Conservation (phyloP, 2,329 filamentous ascomycete species). For the Calonectria multiphialidica region DNA sequence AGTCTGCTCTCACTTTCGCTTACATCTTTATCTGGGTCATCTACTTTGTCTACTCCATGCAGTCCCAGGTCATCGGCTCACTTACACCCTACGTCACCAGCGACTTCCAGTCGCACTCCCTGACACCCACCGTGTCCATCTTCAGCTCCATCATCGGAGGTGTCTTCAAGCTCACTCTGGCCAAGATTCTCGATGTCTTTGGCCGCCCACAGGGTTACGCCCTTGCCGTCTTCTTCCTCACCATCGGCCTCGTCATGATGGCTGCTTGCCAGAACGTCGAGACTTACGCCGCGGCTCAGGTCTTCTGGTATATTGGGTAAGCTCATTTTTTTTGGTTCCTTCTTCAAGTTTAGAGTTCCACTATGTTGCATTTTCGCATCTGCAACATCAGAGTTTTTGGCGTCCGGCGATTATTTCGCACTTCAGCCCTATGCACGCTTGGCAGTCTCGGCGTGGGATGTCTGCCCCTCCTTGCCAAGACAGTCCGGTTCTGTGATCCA, state of each 20-base stretch:
- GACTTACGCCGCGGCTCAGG: constrained; percentile 67
- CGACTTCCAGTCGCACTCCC: constrained; percentile 61
- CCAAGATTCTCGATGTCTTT: constrained; percentile 74
- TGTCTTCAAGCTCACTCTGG: constrained; percentile 70
- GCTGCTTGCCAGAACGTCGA: constrained; percentile 63
- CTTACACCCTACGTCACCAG: constrained; percentile 60
- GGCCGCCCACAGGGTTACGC: constrained; percentile 71
- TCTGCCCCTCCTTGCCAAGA: constrained; percentile 25
- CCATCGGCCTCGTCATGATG: constrained; percentile 69
- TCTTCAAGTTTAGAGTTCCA: neutral
- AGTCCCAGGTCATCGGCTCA: constrained; percentile 52
- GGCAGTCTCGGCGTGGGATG: neutral
- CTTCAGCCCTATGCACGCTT: constrained; percentile 1
- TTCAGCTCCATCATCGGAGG: constrained; percentile 65
- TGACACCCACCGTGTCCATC: constrained; percentile 63
- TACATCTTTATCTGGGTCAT: constrained; percentile 59
- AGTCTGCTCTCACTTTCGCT: constrained; percentile 49
- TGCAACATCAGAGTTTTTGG: neutral
- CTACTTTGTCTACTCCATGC: constrained; percentile 60
- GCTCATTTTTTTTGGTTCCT: too few species aligned
- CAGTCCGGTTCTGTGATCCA: constrained; percentile 5
- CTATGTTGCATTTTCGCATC: neutral
- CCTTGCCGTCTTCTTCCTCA: constrained; percentile 61
- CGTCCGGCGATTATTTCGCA: neutral
- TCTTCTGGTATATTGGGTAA: constrained; percentile 63